phyloP scores from a whole-genome alignment of 805 yeast genomes.

The Candida schatavii region DNA sequence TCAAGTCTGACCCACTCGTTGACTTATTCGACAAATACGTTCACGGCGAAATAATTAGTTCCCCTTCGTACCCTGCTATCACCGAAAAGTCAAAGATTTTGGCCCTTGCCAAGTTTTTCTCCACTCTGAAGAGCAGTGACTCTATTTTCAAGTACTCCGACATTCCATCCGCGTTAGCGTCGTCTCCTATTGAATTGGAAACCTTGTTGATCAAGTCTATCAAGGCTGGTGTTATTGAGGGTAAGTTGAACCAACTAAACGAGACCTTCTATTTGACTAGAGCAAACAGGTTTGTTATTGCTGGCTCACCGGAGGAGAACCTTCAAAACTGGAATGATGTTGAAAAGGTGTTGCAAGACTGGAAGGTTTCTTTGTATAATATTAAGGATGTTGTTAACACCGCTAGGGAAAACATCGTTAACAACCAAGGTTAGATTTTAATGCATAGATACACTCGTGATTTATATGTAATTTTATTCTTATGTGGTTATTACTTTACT shows the following conservation, averaged over 20 bases:
- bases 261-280: slow-evolving; percentile 39
- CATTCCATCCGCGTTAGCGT: slow-evolving; percentile 28
- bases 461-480: too few relatives aligned
- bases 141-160: slow-evolving; percentile 34
- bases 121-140: slow-evolving; percentile 19
- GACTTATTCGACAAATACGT: slow-evolving; percentile 30
- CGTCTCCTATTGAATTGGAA: slow-evolving; percentile 34
- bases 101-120: slow-evolving; percentile 39
- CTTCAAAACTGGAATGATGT: slow-evolving; percentile 37
- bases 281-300: slow-evolving; percentile 39
- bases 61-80: slow-evolving; percentile 18
- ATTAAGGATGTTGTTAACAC: slow-evolving; percentile 40
- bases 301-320: slow-evolving; percentile 29
- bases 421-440: slow-evolving; percentile 11
- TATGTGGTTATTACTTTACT: neutral
- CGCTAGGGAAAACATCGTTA: slow-evolving; percentile 42
- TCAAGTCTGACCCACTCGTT: slow-evolving; percentile 26
- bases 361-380: slow-evolving; percentile 40
- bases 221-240: slow-evolving; percentile 43
- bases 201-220: slow-evolving; percentile 39
- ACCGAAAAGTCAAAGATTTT: slow-evolving; percentile 39
- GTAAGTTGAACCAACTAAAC: slow-evolving; percentile 43
- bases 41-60: slow-evolving; percentile 31
- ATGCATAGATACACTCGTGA: slow-evolving; percentile 3
- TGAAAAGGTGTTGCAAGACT: slow-evolving; percentile 30